These are phyloP conservation scores for Aspergillus hortae DNA, from an alignment of 2,329 filamentous ascomycete species.

Conservation along the genomic window DNA sequence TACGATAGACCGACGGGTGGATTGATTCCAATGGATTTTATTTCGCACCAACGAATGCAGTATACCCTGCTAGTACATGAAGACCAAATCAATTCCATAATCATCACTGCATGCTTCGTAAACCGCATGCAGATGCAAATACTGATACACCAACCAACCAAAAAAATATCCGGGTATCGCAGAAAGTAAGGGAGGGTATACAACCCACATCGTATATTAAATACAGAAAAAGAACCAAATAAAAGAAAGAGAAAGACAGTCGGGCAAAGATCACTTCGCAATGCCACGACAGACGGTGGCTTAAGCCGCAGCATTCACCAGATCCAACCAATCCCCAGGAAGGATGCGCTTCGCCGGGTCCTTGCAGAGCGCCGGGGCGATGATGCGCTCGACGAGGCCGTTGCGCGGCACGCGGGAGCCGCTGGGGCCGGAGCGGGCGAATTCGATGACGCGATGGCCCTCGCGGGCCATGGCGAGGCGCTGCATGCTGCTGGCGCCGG, in stretches of 20 bases:
- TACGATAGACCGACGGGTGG: not conserved
- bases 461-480: conserved; percentile 43
- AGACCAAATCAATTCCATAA: not conserved
- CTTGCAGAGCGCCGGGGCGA: conserved; percentile 39
- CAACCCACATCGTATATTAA: not conserved
- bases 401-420: conserved; percentile 38
- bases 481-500: conserved; percentile 37
- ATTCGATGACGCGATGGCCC: conserved; percentile 42
- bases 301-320: conserved; percentile 12
- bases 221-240: not conserved
- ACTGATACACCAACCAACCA: not conserved
- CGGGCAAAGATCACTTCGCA: too few relatives aligned
- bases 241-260: not conserved
- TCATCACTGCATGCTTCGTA: too few relatives aligned
- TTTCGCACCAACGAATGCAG: too few relatives aligned
- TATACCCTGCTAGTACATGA: not conserved
- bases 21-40: too few relatives aligned
- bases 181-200: not conserved
- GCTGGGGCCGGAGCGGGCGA: conserved; percentile 34
- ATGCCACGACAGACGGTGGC: too few relatives aligned
- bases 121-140: too few relatives aligned
- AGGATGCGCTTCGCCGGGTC: conserved; percentile 31
- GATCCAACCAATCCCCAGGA: conserved; percentile 29
- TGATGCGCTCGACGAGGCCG: conserved; percentile 37
- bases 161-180: not conserved